Conservation (phyloP, 768 basidiomycete genomes). For the Panus rudis region DNA sequence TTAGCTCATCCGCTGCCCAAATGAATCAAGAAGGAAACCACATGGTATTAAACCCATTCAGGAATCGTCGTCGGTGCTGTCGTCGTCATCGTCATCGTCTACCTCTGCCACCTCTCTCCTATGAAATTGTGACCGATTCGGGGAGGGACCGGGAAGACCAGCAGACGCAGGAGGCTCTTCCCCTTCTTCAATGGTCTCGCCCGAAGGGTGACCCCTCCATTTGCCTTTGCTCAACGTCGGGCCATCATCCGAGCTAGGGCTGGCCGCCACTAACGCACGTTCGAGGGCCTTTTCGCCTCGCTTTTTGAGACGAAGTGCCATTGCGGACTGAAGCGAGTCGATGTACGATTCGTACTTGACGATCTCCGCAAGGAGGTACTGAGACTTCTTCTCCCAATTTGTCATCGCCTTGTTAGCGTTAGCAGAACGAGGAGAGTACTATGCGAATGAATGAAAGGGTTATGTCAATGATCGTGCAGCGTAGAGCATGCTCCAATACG, state of each 20-base stretch:
- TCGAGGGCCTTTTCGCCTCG: slow-evolving; percentile 83
- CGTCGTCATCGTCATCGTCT: slow-evolving; percentile 18
- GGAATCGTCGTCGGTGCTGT: too few relatives aligned
- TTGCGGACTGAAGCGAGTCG: slow-evolving; percentile 79
- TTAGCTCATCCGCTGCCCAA: too few relatives aligned
- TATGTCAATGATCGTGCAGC: slow-evolving; percentile 11
- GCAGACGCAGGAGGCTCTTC: slow-evolving; percentile 34
- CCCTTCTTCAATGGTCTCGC: slow-evolving; percentile 42
- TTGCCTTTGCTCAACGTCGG: slow-evolving; percentile 14
- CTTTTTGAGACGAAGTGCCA: slow-evolving; percentile 79
- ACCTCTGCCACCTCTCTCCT: slow-evolving; percentile 38
- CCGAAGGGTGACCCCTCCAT: slow-evolving; percentile 33
- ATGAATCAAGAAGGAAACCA: too few relatives aligned
- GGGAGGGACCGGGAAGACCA: slow-evolving; percentile 11
- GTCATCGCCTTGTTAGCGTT: slow-evolving; percentile 70
- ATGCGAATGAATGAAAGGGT: slow-evolving; percentile 3
- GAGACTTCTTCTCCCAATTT: slow-evolving; percentile 93
- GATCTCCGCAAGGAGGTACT: slow-evolving; percentile 84
- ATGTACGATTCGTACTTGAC: slow-evolving; percentile 96
- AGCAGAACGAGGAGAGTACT: slow-evolving; percentile 77
- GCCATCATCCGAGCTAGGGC: slow-evolving; percentile 5
- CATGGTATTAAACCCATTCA: too few relatives aligned
- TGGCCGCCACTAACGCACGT: slow-evolving; percentile 40
- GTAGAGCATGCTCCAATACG: slow-evolving; percentile 16
- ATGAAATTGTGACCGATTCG: slow-evolving; percentile 25